Evolutionary conservation across 257 asterid species (phyloP), one percentile per base, ranked within the genome.

Genomic region (Jaltomata sinuosa): DNA sequence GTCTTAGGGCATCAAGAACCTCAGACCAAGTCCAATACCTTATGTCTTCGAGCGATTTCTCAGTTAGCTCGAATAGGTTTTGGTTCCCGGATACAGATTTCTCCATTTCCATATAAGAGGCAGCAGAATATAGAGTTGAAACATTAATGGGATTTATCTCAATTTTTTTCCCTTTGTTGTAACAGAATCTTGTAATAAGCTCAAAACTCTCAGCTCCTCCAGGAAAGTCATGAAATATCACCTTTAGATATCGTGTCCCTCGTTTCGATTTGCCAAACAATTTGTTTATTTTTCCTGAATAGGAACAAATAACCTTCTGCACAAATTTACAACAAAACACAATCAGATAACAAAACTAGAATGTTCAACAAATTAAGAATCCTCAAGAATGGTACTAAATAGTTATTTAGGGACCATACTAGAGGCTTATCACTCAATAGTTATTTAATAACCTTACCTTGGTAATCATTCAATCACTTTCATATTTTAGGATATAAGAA

Each of bases 141-240:
- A 91, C 76, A 84, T 95, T 94, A 10, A 83, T 78, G 40, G 95
- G 97, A 83, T 25, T 91, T 49, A 93, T 84, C 78, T 85, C 84
- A 72, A 93, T 74, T 69, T 52, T 74, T 69, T 52, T 87, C 57
- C 96, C 93, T 1, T 81, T 86, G 83, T 84, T 89, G 92, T 94
- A 93, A 85, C 99, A 95, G 85, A 95, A 94, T 81, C 94, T 91
- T 54, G 93, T 76, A 87, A 94, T 85, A 67, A 89, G 91, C 93
- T 94, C 98, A 74, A 95, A 95, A 83, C 88, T 88, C 16, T 90
- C 90, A 52, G 97, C 90, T 87, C 99, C 99, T 45, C 98, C 99
- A 0, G 99, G 99, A 49, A 95, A 94, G 84, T 92, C 96, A 31
- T 93, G 89, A 92, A 92, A 91, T 72, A 95, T 89, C 85, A 94